Evolutionary conservation across 2,329 filamentous ascomycete species (phyloP).

Genomic region (Fusarium graminum): DNA sequence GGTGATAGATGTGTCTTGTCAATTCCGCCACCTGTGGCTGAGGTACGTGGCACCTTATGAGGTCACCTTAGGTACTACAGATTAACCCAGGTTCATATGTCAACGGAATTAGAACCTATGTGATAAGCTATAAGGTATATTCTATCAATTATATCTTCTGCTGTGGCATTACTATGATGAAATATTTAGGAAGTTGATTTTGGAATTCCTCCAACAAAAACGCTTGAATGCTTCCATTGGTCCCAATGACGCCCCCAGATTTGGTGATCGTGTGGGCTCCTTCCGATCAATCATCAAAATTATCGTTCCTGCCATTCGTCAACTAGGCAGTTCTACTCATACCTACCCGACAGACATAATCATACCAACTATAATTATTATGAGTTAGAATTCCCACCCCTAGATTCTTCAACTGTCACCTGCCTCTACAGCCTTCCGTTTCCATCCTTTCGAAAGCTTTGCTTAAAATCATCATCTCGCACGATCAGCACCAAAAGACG

Average conservation of each 20-base stretch:
- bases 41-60: constrained; percentile 15
- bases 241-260: not conserved
- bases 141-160: not conserved
- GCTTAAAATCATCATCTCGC: not conserved
- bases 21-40: constrained; percentile 43
- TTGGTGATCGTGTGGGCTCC: not conserved
- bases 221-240: not conserved
- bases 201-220: not conserved
- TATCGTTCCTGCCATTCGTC: constrained; percentile 7
- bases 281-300: constrained; percentile 21
- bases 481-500: constrained; percentile 23
- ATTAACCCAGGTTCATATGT: not conserved
- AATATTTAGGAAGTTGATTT: not conserved
- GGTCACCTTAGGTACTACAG: not conserved
- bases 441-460: constrained; percentile 1
- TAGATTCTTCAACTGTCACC: not conserved
- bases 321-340: not conserved
- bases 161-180: not conserved
- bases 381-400: not conserved
- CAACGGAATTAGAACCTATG: not conserved
- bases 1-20: constrained; percentile 40
- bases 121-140: not conserved
- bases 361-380: not conserved
- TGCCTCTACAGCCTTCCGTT: not conserved
- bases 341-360: not conserved